Evolutionary conservation across 179 eudicot genomes (phyloP).

Genomic region (Corrigiola litoralis): DNA sequence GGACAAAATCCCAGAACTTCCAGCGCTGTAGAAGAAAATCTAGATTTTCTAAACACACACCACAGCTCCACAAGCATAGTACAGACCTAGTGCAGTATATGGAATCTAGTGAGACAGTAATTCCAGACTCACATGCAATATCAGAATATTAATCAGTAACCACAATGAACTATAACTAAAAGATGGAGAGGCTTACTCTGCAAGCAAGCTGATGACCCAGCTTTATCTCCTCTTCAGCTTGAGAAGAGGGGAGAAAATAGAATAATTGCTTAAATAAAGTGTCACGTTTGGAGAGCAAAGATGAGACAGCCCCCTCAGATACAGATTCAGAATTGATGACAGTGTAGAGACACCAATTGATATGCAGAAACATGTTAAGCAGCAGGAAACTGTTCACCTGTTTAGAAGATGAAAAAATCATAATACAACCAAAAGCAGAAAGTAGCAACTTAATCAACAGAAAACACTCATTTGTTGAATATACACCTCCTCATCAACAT

Average conservation of each 20-base stretch:
- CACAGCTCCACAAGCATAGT: constrained; percentile 68
- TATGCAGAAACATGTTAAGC: constrained; percentile 86
- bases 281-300: constrained; percentile 62
- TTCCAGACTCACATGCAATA: not conserved
- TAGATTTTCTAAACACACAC: constrained; percentile 67
- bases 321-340: constrained; percentile 59
- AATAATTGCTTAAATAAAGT: constrained; percentile 62
- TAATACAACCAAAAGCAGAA: constrained; percentile 7
- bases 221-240: constrained; percentile 38
- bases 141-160: not conserved
- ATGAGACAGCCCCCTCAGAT: constrained; percentile 49
- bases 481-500: constrained; percentile 80
- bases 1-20: constrained; percentile 66
- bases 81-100: constrained; percentile 59
- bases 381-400: constrained; percentile 82
- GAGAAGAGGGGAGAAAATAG: constrained; percentile 42
- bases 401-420: constrained; percentile 13
- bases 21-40: constrained; percentile 65
- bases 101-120: constrained; percentile 23
- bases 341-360: constrained; percentile 66
- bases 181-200: constrained; percentile 45
- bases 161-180: not conserved
- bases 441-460: not conserved
- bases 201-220: constrained; percentile 57
- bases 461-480: not conserved